Evolutionary conservation across 345 rosid species (phyloP), one percentile per base, ranked within the genome.

Genomic region (Angophora floribunda): DNA sequence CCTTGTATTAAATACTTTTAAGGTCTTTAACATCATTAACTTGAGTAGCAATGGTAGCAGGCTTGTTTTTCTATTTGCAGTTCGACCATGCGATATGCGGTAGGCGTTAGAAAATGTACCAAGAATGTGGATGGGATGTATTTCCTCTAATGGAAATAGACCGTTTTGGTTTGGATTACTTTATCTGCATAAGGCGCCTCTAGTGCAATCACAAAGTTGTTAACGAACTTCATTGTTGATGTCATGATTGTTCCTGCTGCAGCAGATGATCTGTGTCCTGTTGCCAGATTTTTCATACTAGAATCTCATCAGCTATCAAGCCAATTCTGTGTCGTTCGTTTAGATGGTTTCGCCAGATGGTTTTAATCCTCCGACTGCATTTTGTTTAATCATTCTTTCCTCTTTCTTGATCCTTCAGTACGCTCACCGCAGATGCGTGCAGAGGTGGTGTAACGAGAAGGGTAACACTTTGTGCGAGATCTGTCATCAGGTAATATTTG

Each of bases 381-480:
- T 80, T 52, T 26, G 61, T 49, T 86, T 32, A 28, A 17, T 36
- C 47, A 47, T n/a, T 32, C 75, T 88, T 16, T 52, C 85, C 84
- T 65, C 85, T 26, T 78, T 36, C 67, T 89, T 87, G 85, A 88
- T 80, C 87, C 91, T 87, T 87, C 94, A 96, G 98, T 94, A 95
- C 90, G 98, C 99, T 84, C 99, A 97, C 91, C 90, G 99, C 55
- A 93, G 94, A 88, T 96, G 99, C 63, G 95, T 97, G 28, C 99
- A 97, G 90, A 94, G 93, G 89, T 97, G 99, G 99, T 96, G 99
- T 89, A 95, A 97, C 79, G 97, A 97, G 92, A 97, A 97, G 93
- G 99, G 99, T 17, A 90, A 97, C 63, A 96, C 94, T 21, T 93
- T 70, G 63, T 97, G 99, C 89, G 99, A 97, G 92, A 97, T 96